Conservation (phyloP, 139 green algal species). For the Picochlorum costavermella region DNA sequence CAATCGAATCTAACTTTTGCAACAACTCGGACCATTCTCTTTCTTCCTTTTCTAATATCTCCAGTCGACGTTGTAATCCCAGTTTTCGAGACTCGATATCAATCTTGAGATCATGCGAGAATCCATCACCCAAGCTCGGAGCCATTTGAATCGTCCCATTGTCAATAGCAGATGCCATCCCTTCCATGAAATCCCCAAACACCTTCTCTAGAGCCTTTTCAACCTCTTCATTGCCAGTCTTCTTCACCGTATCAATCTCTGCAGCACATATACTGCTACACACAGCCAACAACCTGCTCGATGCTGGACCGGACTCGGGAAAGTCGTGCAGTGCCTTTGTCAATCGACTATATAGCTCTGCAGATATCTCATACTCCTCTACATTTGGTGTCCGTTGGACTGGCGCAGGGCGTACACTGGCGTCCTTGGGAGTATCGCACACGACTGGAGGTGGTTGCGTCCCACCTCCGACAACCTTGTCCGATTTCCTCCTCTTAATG, state of each 20-base stretch:
- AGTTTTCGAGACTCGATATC: conserved; percentile 35
- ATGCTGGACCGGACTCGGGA: neutral
- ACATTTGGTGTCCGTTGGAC: conserved; percentile 14
- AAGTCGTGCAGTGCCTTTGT: conserved; percentile 6
- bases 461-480: neutral
- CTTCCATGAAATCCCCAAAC: conserved; percentile 11
- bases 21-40: conserved; percentile 33
- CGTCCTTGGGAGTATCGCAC: neutral
- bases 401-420: neutral
- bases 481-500: conserved; percentile 12
- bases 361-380: conserved; percentile 15
- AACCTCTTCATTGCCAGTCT: neutral
- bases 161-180: conserved; percentile 5
- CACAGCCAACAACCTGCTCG: conserved; percentile 15
- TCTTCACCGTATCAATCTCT: neutral
- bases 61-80: conserved; percentile 24
- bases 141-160: conserved; percentile 9
- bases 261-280: conserved; percentile 10
- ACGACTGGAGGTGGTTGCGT: neutral
- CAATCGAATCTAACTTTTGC: conserved; percentile 15
- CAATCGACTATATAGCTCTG: conserved; percentile 12
- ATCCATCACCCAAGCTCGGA: conserved; percentile 1
- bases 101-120: conserved; percentile 8
- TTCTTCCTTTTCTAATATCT: conserved; percentile 32
- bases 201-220: neutral